Conservation (phyloP, 2,329 filamentous ascomycete species). For the Chrysoporthe austroafricana region DNA sequence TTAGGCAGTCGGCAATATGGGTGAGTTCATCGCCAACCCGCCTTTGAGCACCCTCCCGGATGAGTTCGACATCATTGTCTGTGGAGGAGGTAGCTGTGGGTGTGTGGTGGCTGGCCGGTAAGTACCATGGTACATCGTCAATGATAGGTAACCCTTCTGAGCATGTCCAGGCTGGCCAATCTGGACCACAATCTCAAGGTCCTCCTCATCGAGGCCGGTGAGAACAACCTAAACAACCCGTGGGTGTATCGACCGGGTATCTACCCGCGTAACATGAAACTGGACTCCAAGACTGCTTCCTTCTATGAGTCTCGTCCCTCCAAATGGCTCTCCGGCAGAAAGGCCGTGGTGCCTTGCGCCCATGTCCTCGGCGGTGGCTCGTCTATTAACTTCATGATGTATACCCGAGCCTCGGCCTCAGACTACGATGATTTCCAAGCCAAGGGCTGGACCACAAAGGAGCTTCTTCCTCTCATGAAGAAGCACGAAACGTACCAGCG, state of each 20-base stretch:
- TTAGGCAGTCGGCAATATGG: slow-evolving; percentile 17
- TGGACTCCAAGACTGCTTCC: slow-evolving; percentile 79
- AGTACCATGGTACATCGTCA: slow-evolving; percentile 18
- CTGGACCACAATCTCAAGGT: slow-evolving; percentile 75
- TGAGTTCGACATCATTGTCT: slow-evolving; percentile 81
- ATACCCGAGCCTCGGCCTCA: slow-evolving; percentile 71
- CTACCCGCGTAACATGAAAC: slow-evolving; percentile 77
- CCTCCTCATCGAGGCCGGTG: slow-evolving; percentile 71
- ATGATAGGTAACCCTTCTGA: slow-evolving; percentile 20
- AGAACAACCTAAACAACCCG: slow-evolving; percentile 77
- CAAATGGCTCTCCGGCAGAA: slow-evolving; percentile 70
- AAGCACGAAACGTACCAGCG: slow-evolving; percentile 81
- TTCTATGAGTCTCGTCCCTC: slow-evolving; percentile 81
- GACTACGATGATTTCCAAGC: slow-evolving; percentile 81
- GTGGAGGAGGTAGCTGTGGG: slow-evolving; percentile 72
- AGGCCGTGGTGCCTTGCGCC: slow-evolving; percentile 75
- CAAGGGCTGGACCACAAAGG: slow-evolving; percentile 78
- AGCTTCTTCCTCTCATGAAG: slow-evolving; percentile 75
- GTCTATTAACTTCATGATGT: slow-evolving; percentile 83
- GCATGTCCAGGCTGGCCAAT: slow-evolving; percentile 64
- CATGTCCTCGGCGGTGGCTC: slow-evolving; percentile 74
- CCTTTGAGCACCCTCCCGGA: slow-evolving; percentile 57
- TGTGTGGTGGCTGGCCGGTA: slow-evolving; percentile 63
- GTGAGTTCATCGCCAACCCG: slow-evolving; percentile 23
- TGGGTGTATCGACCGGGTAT: slow-evolving; percentile 78